Base-by-base conservation (phyloP, 306 rosid species). In the Gillenia trifoliata region DNA sequence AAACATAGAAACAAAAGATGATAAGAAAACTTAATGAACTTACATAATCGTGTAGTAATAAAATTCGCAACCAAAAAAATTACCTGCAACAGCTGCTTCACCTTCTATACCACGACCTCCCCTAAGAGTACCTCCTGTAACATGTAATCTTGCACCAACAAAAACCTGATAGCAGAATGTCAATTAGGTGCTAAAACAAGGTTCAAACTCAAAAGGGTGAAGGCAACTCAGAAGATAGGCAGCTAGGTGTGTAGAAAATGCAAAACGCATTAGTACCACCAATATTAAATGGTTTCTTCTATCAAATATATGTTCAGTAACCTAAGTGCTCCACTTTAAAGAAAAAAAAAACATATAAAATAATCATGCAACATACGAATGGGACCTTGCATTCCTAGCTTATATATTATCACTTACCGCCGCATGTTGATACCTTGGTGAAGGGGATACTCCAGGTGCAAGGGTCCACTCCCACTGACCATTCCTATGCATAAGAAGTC, bases 401-500 rank as follows among this genome's bases (percentile, higher is more conserved):
- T 63, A 84, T 67, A 67, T 56, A 54, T 68, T 26, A 79, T 52
- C 40, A 90, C 95, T 89, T 90, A 95, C 99, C 82, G 98, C 96
- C 70, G 99, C 98, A 81, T 95, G 99, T 80, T 95, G 88, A 79
- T 95, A 95, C 80, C 99, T 90, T 61, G 96, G 89, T 68, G 99
- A 92, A 65, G 99, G 98, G 80, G 99, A 95, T 76, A 92, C 99
- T 76, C 98, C 99, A 34, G 99, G 99, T 71, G 99, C 99, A 75
- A 89, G 97, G 72, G 98, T 95, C 99, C 99, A 95, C 74, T 95
- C 99, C 99, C 99, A 95, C 83, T 86, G 93, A 66, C 98, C 97
- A 84, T 89, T 95, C 80, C 98, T 88, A 86, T 95, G 99, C 98
- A 92, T 89, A 64, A 95, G 92, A 77, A 95, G 77, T 82, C 99